These are phyloP conservation scores for Craspedostauros australis DNA, from an alignment of 108 stramenopile species.

Conservation along the genomic window DNA sequence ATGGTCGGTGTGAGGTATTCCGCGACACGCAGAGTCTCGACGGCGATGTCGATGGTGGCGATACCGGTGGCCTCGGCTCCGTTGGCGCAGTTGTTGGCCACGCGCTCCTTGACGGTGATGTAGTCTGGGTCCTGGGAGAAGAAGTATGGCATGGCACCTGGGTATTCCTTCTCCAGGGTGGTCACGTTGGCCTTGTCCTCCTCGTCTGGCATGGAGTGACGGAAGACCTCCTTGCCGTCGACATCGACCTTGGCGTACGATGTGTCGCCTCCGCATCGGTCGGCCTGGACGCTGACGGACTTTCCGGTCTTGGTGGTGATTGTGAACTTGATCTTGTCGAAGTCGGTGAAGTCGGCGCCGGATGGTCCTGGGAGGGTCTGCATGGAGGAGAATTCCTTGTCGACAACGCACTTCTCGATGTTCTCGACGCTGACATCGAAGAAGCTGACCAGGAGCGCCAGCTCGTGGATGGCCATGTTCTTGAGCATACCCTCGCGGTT, in stretches of 20 bases:
- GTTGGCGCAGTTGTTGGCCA: slow-evolving; percentile 65
- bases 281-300: slow-evolving; percentile 72
- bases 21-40: slow-evolving; percentile 87
- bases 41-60: slow-evolving; percentile 80
- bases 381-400: slow-evolving; percentile 81
- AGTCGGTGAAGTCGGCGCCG: slow-evolving; percentile 79
- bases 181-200: slow-evolving; percentile 74
- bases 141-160: slow-evolving; percentile 90
- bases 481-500: slow-evolving; percentile 92
- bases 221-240: slow-evolving; percentile 73
- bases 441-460: slow-evolving; percentile 83
- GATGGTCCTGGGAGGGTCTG: slow-evolving; percentile 75
- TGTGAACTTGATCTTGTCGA: slow-evolving; percentile 91
- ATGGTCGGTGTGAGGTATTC: slow-evolving; percentile 78
- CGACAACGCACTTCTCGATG: slow-evolving; percentile 68
- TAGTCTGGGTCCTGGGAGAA: slow-evolving; percentile 89
- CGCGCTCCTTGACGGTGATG: slow-evolving; percentile 87
- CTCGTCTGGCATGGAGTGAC: slow-evolving; percentile 86
- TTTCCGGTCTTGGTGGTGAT: slow-evolving; percentile 91
- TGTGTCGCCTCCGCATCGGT: slow-evolving; percentile 83
- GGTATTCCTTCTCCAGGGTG: slow-evolving; percentile 60
- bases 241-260: slow-evolving; percentile 80
- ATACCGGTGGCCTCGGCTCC: slow-evolving; percentile 72
- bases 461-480: slow-evolving; percentile 94
- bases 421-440: slow-evolving; percentile 87